Conservation (phyloP, 2,329 filamentous ascomycete genomes). For the Trichophyton verrucosum region DNA sequence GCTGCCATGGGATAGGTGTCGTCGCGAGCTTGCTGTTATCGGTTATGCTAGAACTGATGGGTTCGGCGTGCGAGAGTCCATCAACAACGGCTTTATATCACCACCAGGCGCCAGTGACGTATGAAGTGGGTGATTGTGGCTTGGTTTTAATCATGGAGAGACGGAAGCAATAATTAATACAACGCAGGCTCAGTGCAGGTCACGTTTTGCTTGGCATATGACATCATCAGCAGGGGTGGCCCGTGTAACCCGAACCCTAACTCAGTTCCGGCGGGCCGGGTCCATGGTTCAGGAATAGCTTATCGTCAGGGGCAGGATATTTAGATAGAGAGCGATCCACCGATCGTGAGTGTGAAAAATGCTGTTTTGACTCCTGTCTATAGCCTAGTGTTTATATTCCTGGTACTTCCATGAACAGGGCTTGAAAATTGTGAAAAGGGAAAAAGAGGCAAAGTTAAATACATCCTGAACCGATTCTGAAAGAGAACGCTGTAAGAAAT, state of each 20-base stretch:
- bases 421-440: not conserved
- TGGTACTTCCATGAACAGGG: not conserved
- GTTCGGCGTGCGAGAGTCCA: no score
- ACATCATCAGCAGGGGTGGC: conserved; percentile 3
- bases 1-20: not conserved
- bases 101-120: not conserved
- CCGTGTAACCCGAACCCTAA: conserved; percentile 4
- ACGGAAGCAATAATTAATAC: not conserved
- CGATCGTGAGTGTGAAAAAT: not conserved
- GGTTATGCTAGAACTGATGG: not conserved
- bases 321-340: not conserved
- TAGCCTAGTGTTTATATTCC: not conserved
- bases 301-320: not conserved
- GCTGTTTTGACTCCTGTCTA: not conserved
- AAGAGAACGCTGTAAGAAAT: not conserved
- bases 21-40: not conserved
- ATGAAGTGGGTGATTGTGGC: not conserved
- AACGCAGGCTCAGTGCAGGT: not conserved
- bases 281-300: not conserved
- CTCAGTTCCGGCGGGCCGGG: not conserved
- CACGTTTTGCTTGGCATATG: conserved; percentile 1
- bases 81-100: not conserved
- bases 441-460: not conserved
- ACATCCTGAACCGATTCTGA: not conserved
- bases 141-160: not conserved